Evolutionary conservation across 441 rosid species (phyloP).

Genomic region (Adansonia grandidieri): DNA sequence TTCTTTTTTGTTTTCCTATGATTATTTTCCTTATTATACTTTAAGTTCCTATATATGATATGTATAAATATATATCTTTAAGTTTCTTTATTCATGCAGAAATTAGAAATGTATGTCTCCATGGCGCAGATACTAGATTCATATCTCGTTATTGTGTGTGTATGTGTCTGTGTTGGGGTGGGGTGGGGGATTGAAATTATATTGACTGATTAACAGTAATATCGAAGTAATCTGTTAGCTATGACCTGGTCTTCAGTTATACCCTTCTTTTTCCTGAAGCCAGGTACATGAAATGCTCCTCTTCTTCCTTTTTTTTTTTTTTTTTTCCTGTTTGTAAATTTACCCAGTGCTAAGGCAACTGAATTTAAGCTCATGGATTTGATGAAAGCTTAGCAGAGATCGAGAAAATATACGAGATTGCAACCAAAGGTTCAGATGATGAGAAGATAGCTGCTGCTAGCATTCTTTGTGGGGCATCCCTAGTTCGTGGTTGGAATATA

Average conservation of each 20-base stretch:
- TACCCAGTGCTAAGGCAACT: conserved; percentile 63
- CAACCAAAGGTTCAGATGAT: conserved; percentile 80
- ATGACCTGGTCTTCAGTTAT: conserved; percentile 51
- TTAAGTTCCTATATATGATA: neutral
- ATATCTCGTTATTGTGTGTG: neutral
- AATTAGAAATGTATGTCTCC: neutral
- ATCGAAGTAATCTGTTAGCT: conserved; percentile 26
- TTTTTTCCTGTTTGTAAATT: conserved; percentile 35
- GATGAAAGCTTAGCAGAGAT: conserved; percentile 98
- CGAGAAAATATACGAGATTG: conserved; percentile 95
- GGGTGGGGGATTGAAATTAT: conserved; percentile 6
- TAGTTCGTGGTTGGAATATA: conserved; percentile 94
- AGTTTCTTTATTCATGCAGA: neutral
- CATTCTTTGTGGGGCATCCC: conserved; percentile 96
- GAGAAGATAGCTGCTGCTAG: conserved; percentile 93
- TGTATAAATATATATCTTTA: neutral
- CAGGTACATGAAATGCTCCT: conserved; percentile 51
- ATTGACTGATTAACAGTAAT: conserved; percentile 16
- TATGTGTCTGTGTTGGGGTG: conserved; percentile 10
- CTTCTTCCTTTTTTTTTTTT: neutral
- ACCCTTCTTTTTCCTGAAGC: conserved; percentile 53
- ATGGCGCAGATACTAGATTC: neutral
- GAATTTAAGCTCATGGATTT: conserved; percentile 80
- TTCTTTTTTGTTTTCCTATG: neutral
- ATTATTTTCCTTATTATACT: neutral